phyloP scores from a whole-genome alignment of 495 filamentous ascomycete species.

The Cercophora scortea region DNA sequence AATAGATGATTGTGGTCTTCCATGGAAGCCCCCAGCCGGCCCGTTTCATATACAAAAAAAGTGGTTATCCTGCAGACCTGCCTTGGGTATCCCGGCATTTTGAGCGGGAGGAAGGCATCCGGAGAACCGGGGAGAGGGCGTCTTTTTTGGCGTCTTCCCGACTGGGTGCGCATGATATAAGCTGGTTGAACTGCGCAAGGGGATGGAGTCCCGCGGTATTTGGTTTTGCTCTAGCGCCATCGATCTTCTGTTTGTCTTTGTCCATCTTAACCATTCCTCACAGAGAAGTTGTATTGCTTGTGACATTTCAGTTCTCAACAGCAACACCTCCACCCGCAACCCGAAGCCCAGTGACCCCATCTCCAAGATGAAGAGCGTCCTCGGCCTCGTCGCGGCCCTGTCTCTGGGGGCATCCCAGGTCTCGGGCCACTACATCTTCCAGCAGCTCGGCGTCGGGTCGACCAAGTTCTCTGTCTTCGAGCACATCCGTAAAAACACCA shows the following conservation, averaged over 20 bases:
- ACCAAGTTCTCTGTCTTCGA: slow-evolving; percentile 39
- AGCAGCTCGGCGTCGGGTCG: slow-evolving; percentile 37
- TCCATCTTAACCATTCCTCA: no score
- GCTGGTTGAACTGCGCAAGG: background rate
- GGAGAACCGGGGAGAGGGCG: background rate
- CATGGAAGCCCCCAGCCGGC: slow-evolving; percentile 8
- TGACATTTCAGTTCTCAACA: background rate
- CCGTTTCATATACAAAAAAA: slow-evolving; percentile 21
- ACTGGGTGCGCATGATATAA: background rate
- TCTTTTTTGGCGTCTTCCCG: background rate
- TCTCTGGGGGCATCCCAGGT: slow-evolving; percentile 26
- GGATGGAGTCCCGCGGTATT: background rate
- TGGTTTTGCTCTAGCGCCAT: no score
- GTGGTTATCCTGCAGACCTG: slow-evolving; percentile 3
- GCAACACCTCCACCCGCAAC: background rate
- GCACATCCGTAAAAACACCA: slow-evolving; percentile 47
- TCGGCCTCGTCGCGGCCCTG: slow-evolving; percentile 21
- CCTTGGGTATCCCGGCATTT: slow-evolving; percentile 14
- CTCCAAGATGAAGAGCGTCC: slow-evolving; percentile 25
- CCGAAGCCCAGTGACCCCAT: background rate
- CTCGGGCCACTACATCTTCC: slow-evolving; percentile 43
- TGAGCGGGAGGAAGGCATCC: slow-evolving; percentile 3
- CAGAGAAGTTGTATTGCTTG: no score
- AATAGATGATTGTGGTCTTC: background rate
- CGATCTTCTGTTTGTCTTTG: no score